Evolutionary conservation across 169 alveolate genomes (phyloP).

Genomic region (Plasmodium ovale): DNA sequence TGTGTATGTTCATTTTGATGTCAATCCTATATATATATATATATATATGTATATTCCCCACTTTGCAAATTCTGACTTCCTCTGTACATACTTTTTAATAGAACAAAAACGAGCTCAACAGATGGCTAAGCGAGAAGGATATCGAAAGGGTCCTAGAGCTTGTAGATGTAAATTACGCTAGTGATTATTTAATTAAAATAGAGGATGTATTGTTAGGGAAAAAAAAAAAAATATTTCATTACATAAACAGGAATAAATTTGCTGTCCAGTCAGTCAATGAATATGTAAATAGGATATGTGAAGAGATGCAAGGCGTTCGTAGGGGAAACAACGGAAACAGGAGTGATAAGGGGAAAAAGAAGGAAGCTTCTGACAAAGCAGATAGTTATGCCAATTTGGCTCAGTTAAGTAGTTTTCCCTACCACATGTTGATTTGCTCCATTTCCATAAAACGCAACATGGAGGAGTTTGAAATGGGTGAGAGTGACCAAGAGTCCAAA

Average conservation of each 20-base stretch:
- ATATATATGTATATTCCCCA: not conserved
- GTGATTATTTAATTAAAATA: constrained; percentile 33
- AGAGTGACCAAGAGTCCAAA: not conserved
- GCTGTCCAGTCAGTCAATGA: not conserved
- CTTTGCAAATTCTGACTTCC: not conserved
- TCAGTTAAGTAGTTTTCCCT: constrained; percentile 11
- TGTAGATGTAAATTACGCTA: constrained; percentile 31
- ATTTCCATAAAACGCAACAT: constrained; percentile 13
- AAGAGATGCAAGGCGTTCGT: not conserved
- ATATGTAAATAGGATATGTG: constrained; percentile 1
- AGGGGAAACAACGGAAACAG: not conserved
- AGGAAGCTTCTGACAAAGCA: not conserved
- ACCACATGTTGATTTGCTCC: constrained; percentile 37
- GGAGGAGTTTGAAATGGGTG: not conserved
- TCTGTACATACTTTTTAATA: not conserved
- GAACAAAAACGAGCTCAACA: constrained; percentile 15
- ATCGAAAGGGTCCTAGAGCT: constrained; percentile 28
- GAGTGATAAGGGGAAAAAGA: not conserved
- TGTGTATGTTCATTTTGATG: not conserved
- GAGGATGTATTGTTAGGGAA: constrained; percentile 1
- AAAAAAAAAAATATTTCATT: constrained; percentile 8
- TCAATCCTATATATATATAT: not conserved
- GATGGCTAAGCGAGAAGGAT: constrained; percentile 60
- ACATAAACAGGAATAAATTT: constrained; percentile 14
- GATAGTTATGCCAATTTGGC: not conserved